Conservation (phyloP, 108 stramenopile species). For the Nitzschia putrida region DNA sequence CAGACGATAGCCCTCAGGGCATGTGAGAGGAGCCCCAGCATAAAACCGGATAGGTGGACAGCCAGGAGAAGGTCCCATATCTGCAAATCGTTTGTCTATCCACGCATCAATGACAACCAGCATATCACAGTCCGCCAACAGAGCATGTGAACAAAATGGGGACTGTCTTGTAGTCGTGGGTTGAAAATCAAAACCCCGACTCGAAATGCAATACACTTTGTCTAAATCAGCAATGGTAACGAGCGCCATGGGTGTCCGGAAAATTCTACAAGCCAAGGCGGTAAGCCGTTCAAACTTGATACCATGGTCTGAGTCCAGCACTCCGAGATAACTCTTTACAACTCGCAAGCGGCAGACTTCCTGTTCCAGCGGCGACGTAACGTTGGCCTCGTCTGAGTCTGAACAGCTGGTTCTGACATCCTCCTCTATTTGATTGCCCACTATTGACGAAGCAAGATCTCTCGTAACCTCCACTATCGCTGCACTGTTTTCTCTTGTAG, state of each 20-base stretch:
- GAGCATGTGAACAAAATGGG: conserved; percentile 77
- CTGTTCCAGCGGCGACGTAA: conserved; percentile 40
- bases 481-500: background rate
- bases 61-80: conserved; percentile 62
- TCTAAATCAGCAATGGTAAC: conserved; percentile 64
- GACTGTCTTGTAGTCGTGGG: conserved; percentile 46
- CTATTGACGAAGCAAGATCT: background rate
- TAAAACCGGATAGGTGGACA: conserved; percentile 78
- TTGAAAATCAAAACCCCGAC: conserved; percentile 52
- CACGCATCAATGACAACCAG: conserved; percentile 68
- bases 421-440: background rate
- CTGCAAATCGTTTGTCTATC: conserved; percentile 62
- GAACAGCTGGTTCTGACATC: conserved; percentile 5
- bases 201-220: conserved; percentile 77
- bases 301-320: conserved; percentile 64
- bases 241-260: conserved; percentile 69
- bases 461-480: background rate
- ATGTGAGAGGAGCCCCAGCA: conserved; percentile 68
- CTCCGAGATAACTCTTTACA: conserved; percentile 55
- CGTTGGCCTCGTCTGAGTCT: conserved; percentile 13
- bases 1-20: conserved; percentile 68
- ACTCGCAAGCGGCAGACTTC: conserved; percentile 63
- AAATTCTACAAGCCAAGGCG: conserved; percentile 45
- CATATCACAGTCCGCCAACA: conserved; percentile 43
- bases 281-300: conserved; percentile 62